Base-by-base conservation (phyloP, 306 rosid species). In the Lathyrus sativus region DNA sequence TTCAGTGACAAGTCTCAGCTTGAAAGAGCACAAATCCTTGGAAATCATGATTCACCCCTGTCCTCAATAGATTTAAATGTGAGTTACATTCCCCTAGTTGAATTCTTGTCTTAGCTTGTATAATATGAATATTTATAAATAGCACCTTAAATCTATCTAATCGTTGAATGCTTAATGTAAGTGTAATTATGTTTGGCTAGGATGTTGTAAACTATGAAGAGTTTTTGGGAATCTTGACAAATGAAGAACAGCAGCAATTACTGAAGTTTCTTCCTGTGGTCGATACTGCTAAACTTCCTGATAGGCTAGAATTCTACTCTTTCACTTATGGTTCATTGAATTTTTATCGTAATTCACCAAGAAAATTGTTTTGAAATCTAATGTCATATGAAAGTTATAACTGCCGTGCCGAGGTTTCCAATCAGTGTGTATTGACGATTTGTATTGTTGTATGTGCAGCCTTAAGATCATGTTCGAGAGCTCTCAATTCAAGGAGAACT, bases 181-280 rank as follows among this genome's bases (percentile, higher is more conserved):
- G 67, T 77, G 46, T 62, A 59, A 33, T 79, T 79, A 51, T 78
- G 63, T 67, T 66, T 80, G 59, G 43, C 68, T 73, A 95, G 99
- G 99, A 88, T 80, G 79, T 84, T 61, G 37, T 90, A 66, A 88
- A 87, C 84, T 84, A 71, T 42, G 95, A 86, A 74, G 97, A 85
- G 87, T 95, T 95, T 61, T 79, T 39, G 62, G 83, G 84, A 78
- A 85, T 78, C 73, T 67, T 95, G 85, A 88, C 97, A 63, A 76
- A 63, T 83, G 99, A 95, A 76, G 99, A 95, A 82, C 97, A 90
- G 63, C 88, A 87, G 54, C 90, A 85, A 64, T 76, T 95, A 72
- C 83, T 87, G 78, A 86, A 88, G 75, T 86, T 79, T 83, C 92
- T 95, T 77, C 84, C 96, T 71, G 75, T 74, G 45, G 88, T 81